Evolutionary conservation across 345 rosid species (phyloP).

Genomic region (Citrus trifoliata): DNA sequence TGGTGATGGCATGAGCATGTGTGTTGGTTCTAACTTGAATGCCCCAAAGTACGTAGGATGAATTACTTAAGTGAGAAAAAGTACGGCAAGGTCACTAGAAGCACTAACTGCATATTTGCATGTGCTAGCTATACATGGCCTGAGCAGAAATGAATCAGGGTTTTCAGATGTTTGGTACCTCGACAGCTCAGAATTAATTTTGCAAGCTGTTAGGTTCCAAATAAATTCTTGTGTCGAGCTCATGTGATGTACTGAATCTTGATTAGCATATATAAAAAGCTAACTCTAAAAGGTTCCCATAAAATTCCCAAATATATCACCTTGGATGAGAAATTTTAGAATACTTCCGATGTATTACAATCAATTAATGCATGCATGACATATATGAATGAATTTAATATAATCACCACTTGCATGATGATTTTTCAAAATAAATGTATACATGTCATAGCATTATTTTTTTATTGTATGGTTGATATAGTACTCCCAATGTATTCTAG

Average conservation of each 20-base stretch:
- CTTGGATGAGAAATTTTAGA: too few species aligned
- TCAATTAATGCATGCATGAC: too few species aligned
- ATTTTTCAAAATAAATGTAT: too few species aligned
- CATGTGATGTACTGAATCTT: slow-evolving; percentile 1
- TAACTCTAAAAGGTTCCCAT: too few species aligned
- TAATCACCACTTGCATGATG: too few species aligned
- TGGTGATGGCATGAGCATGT: background rate
- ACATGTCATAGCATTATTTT: too few species aligned
- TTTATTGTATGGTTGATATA: too few species aligned
- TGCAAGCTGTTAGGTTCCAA: background rate
- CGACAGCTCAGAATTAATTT: background rate
- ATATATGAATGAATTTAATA: too few species aligned
- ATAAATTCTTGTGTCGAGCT: background rate
- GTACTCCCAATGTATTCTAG: accelerated
- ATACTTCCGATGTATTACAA: too few species aligned
- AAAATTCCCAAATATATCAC: too few species aligned
- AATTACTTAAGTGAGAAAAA: background rate
- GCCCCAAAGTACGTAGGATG: background rate
- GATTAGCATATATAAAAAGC: too few species aligned
- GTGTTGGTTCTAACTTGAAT: background rate
- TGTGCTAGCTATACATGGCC: background rate
- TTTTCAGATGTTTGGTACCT: background rate
- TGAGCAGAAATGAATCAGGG: background rate
- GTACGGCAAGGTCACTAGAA: background rate
- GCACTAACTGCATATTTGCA: background rate